Evolutionary conservation across 495 filamentous ascomycete species (phyloP).

Genomic region (Chaetomidium leptoderma): DNA sequence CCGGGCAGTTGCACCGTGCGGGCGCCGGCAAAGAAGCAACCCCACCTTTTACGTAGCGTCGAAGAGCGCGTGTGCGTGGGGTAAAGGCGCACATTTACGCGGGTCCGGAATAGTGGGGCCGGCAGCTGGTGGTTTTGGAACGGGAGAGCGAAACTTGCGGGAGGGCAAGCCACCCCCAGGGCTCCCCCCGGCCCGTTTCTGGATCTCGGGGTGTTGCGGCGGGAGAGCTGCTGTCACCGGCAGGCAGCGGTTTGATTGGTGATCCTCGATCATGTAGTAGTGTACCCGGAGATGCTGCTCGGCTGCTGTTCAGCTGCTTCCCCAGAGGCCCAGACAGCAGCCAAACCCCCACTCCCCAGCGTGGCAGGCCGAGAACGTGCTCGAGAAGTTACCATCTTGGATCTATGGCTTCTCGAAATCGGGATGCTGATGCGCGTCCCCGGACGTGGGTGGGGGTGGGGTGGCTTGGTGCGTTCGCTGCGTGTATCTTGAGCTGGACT

Average conservation of each 20-base stretch:
- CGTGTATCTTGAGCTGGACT: background rate
- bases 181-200: background rate
- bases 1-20: background rate
- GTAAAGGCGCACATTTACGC: background rate
- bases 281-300: constrained; percentile 9
- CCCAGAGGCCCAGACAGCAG: background rate
- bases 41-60: constrained; percentile 26
- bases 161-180: background rate
- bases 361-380: constrained; percentile 4
- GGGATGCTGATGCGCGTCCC: background rate
- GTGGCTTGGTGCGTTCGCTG: background rate
- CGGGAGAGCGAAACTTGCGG: background rate
- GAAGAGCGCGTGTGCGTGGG: constrained; percentile 13
- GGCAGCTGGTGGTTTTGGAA: constrained; percentile 6
- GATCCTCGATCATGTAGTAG: constrained; percentile 4
- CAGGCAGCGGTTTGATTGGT: constrained; percentile 3
- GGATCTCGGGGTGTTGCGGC: background rate
- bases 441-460: background rate
- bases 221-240: background rate
- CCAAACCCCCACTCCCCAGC: background rate
- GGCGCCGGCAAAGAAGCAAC: constrained; percentile 11
- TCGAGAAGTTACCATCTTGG: background rate
- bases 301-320: background rate
- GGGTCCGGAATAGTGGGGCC: background rate
- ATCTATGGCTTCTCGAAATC: background rate